A percentile compares a stretch with the other conserved stretches of the same genome.
Evolutionary conservation across 2,329 filamentous ascomycete genomes (phyloP).

Genomic region (Aspergillus neotritici): DNA sequence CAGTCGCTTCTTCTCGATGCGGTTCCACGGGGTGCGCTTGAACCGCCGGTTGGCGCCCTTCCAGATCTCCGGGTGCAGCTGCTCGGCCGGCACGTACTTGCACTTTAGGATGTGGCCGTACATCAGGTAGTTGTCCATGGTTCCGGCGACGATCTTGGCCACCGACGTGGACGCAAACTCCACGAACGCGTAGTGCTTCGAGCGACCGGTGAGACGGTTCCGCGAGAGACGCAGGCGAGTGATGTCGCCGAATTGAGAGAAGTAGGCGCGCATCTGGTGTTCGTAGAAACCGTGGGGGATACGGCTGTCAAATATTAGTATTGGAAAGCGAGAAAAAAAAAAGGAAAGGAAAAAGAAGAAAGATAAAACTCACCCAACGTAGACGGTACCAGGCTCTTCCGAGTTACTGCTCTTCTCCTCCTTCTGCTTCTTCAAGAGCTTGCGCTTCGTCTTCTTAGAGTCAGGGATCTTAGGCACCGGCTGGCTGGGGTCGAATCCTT

Average conservation of each 20-base stretch:
- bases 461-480: slow-evolving; percentile 40
- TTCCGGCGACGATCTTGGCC: slow-evolving; percentile 87
- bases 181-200: slow-evolving; percentile 92
- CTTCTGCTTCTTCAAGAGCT: slow-evolving; percentile 48
- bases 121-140: slow-evolving; percentile 96
- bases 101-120: slow-evolving; percentile 93
- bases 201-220: slow-evolving; percentile 84
- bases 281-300: slow-evolving; percentile 97
- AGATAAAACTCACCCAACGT: slow-evolving; percentile 58
- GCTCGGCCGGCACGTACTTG: slow-evolving; percentile 67
- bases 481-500: slow-evolving; percentile 42
- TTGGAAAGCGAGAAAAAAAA: slow-evolving; percentile 8
- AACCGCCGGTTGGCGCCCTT: slow-evolving; percentile 86
- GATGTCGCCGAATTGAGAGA: slow-evolving; percentile 85
- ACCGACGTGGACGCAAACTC: slow-evolving; percentile 73
- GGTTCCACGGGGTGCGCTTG: slow-evolving; percentile 82
- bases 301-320: slow-evolving; percentile 45
- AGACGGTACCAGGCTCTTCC: slow-evolving; percentile 67
- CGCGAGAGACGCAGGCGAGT: slow-evolving; percentile 74
- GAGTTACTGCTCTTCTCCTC: slow-evolving; percentile 35
- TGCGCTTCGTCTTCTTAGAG: slow-evolving; percentile 45
- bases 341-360: slow-evolving; percentile 3
- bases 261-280: slow-evolving; percentile 88
- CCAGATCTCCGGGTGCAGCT: slow-evolving; percentile 76
- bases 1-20: slow-evolving; percentile 71